These are phyloP conservation scores for Yarrowia bubula DNA, from an alignment of 805 yeast species.

Conservation along the genomic window DNA sequence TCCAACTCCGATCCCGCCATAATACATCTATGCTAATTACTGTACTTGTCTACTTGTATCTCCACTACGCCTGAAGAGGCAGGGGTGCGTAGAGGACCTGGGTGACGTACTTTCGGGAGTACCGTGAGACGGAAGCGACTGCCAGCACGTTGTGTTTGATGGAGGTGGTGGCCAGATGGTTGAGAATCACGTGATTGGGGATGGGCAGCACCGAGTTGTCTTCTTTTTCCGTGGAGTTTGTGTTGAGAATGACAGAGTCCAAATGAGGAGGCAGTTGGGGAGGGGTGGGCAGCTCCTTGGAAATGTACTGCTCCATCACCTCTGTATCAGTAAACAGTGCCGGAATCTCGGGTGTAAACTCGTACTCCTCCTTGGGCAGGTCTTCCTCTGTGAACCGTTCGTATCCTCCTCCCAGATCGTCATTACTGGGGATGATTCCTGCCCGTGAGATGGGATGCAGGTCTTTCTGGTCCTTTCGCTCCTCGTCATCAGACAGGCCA, in stretches of 20 bases:
- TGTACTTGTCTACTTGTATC: background rate
- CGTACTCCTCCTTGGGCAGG: conserved; percentile 76
- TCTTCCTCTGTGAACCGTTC: conserved; percentile 76
- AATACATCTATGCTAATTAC: conserved; percentile 15
- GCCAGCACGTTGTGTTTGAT: conserved; percentile 91
- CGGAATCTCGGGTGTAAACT: conserved; percentile 49
- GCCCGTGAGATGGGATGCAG: conserved; percentile 24
- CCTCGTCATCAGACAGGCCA: conserved; percentile 27
- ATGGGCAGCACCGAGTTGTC: conserved; percentile 85
- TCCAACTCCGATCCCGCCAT: background rate
- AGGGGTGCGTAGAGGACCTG: conserved; percentile 90
- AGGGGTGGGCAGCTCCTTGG: conserved; percentile 63
- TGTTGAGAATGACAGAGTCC: conserved; percentile 86
- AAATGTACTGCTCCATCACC: conserved; percentile 44
- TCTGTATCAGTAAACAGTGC: conserved; percentile 45
- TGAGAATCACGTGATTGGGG: conserved; percentile 91
- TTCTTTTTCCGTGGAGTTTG: conserved; percentile 69
- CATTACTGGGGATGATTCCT: conserved; percentile 23
- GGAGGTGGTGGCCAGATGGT: conserved; percentile 90
- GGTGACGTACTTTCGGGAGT: conserved; percentile 85
- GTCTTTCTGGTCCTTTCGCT: conserved; percentile 15
- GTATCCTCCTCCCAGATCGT: conserved; percentile 39
- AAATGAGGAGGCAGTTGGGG: conserved; percentile 97
- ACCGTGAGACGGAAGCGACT: conserved; percentile 86
- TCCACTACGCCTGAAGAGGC: conserved; percentile 39